These are phyloP conservation scores for Thermoascus crustaceus DNA, from an alignment of 2,329 filamentous ascomycete genomes.

Conservation along the genomic window DNA sequence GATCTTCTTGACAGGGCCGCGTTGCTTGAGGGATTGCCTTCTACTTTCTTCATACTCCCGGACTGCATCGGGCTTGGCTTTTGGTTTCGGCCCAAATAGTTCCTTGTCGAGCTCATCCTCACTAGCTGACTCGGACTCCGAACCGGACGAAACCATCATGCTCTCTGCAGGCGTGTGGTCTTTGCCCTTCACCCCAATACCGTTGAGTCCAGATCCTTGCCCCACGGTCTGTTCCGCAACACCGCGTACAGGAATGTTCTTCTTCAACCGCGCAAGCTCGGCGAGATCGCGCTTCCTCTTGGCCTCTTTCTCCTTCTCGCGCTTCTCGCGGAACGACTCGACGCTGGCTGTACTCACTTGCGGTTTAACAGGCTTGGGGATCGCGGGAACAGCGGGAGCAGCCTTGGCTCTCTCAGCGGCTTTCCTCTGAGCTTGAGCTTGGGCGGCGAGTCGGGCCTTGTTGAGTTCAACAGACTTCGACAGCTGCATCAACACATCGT, in stretches of 20 bases:
- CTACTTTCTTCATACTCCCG: constrained; percentile 41
- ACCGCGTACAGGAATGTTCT: constrained; percentile 41
- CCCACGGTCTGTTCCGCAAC: constrained; percentile 53
- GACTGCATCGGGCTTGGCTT: constrained; percentile 32
- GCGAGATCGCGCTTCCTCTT: constrained; percentile 64
- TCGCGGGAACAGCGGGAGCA: constrained; percentile 12
- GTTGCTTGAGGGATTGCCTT: constrained; percentile 46
- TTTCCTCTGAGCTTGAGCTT: constrained; percentile 25
- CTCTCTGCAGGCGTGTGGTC: constrained; percentile 68
- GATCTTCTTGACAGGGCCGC: constrained; percentile 73
- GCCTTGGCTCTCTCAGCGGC: constrained; percentile 17
- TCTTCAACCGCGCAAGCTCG: constrained; percentile 61
- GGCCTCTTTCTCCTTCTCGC: constrained; percentile 66
- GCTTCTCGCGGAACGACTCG: constrained; percentile 61
- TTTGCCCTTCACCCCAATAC: constrained; percentile 66
- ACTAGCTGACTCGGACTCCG: constrained; percentile 62
- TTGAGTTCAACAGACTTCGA: constrained; percentile 37
- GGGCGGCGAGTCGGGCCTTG: constrained; percentile 26
- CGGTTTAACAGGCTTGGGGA: constrained; percentile 19
- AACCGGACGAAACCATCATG: constrained; percentile 72
- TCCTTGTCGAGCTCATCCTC: constrained; percentile 69
- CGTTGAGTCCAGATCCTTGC: constrained; percentile 69
- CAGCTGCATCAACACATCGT: constrained; percentile 33
- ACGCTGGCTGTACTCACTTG: constrained; percentile 31
- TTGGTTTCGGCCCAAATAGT: constrained; percentile 46